A percentile compares a stretch with the other conserved stretches of the same genome.
These are phyloP conservation scores for Colletotrichum plurivorum DNA, from an alignment of 2,329 filamentous ascomycete species.

Conservation along the genomic window DNA sequence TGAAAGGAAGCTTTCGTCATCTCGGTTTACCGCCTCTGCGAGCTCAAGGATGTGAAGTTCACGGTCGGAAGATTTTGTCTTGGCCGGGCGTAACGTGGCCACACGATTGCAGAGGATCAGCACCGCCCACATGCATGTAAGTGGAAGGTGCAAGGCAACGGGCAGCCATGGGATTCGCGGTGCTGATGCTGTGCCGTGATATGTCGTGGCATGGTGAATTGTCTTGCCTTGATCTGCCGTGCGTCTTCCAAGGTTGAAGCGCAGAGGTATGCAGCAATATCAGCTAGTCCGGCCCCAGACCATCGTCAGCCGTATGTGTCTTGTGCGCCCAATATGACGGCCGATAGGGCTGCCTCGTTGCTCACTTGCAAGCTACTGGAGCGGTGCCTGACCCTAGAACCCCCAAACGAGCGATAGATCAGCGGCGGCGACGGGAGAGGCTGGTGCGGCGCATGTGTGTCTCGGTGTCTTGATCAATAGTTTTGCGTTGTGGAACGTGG, in stretches of 20 bases:
- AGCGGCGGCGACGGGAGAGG: constrained; percentile 16
- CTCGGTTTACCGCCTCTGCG: neutral
- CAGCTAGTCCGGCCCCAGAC: neutral
- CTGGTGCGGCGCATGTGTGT: constrained; percentile 24
- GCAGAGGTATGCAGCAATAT: constrained; percentile 6
- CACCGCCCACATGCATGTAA: constrained; percentile 8
- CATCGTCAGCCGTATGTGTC: constrained; percentile 8
- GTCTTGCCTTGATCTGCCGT: constrained; percentile 2
- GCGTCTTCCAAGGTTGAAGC: constrained; percentile 15
- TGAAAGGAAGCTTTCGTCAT: constrained; percentile 17
- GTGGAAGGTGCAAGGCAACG: neutral
- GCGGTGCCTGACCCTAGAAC: constrained; percentile 4
- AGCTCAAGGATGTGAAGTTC: neutral
- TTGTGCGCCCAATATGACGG: constrained; percentile 17
- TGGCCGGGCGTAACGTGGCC: constrained; percentile 23
- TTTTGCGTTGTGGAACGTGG: neutral
- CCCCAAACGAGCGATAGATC: neutral
- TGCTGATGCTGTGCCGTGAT: constrained; percentile 18
- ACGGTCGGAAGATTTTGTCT: constrained; percentile 19
- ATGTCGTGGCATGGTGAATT: constrained; percentile 27
- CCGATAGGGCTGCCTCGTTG: constrained; percentile 15
- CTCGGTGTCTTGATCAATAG: constrained; percentile 17
- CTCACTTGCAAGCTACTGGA: constrained; percentile 10
- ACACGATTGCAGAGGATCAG: constrained; percentile 15
- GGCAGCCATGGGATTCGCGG: constrained; percentile 10